A percentile compares a stretch with the other conserved stretches of the same genome.
These are phyloP conservation scores for Arachnomyces sp. DNA, from an alignment of 2,329 filamentous ascomycete species.

Conservation along the genomic window DNA sequence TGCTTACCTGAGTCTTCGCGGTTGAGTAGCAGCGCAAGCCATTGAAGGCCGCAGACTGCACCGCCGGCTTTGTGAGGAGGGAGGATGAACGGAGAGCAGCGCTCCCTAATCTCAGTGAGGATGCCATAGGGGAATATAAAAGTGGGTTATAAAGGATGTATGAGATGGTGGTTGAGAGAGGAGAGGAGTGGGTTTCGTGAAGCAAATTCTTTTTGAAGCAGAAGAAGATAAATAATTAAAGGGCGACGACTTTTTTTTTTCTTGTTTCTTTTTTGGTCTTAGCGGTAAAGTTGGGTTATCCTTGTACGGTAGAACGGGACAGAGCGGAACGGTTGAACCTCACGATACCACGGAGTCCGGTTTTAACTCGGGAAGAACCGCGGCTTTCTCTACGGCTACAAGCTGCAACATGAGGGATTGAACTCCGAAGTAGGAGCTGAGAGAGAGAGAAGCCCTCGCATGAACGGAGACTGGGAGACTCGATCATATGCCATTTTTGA, in stretches of 20 bases:
- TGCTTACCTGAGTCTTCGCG: slow-evolving; percentile 69
- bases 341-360: too few relatives aligned
- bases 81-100: slow-evolving; percentile 73
- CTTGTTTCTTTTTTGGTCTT: too few relatives aligned
- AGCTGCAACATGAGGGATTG: too few relatives aligned
- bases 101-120: slow-evolving; percentile 72
- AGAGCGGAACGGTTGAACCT: background rate
- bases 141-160: slow-evolving; percentile 28
- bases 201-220: too few relatives aligned
- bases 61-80: slow-evolving; percentile 58
- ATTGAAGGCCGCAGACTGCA: slow-evolving; percentile 67
- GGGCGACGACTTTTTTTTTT: too few relatives aligned
- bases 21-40: slow-evolving; percentile 85
- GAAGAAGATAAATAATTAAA: background rate
- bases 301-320: background rate
- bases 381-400: too few relatives aligned
- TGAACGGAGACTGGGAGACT: too few relatives aligned
- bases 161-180: slow-evolving; percentile 20
- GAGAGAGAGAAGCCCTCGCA: too few relatives aligned
- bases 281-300: too few relatives aligned
- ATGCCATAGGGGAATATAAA: slow-evolving; percentile 55
- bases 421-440: too few relatives aligned
- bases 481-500: too few relatives aligned
- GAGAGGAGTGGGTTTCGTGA: background rate
- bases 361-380: too few relatives aligned